Evolutionary conservation across 208 protist genomes (phyloP), one percentile per base, ranked within the genome.

Genomic region (Kentomonas sorsogonicus): DNA sequence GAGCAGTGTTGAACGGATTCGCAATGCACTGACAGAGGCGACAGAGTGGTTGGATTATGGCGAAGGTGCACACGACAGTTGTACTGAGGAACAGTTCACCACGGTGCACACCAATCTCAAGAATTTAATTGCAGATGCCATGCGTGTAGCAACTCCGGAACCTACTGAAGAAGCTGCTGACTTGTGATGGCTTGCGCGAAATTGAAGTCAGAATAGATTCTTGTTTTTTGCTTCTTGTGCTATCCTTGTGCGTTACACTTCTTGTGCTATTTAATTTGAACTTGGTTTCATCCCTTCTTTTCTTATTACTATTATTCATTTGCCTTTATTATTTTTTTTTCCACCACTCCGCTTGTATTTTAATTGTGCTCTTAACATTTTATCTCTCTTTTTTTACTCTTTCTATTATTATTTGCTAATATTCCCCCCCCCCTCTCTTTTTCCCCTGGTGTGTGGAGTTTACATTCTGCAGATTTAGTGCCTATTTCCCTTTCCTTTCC

Each of bases 31-130:
- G 6, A 51, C 40, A 34, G 55, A 61, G 4, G 34, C 66, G 16
- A 58, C 79, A 53, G 68, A 90, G 26, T 94, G 88, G 85, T 48
- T 92, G 15, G 83, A 94, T 44, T 79, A 87, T 39, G 83, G 82
- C n/a, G 62, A 77, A 23, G 84, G 84, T 33, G 74, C 67, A 40
- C 68, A 61, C 34, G 82, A 94, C 27, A 34, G 50, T 15, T 92
- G 84, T 50, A 53, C 53, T 18, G 72, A 61, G 27, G 62, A 69
- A 7, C 65, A 83, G 52, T 92, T 86, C 52, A 64, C 83, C 51
- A 57, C 36, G 11, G 61, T 77, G 46, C 72, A 85, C 22, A 51
- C 38, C 1, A 45, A 66, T 26, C 51, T 94, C 27, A 72, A 85
- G 59, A 25, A 66, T 26, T 45, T 86, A 46, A 61, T 86, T 41